Evolutionary conservation across 1,139 yeast species (phyloP).

Genomic region (Sugiyamaella pinicola): DNA sequence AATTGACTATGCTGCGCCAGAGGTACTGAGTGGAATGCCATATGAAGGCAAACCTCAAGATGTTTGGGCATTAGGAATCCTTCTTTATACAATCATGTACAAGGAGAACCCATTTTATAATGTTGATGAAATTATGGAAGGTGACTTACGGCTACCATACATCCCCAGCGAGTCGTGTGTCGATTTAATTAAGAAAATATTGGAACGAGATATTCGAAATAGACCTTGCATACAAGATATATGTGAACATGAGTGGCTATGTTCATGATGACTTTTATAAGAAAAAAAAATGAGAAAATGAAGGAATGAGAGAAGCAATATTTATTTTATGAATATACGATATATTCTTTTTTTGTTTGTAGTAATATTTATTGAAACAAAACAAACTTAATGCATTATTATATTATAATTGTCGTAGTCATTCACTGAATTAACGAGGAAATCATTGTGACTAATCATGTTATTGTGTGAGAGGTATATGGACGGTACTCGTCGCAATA

Average conservation of each 20-base stretch:
- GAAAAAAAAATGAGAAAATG: not conserved
- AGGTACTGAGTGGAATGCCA: constrained; percentile 82
- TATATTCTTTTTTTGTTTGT: not conserved
- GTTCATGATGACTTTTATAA: not conserved
- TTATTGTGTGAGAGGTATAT: too few relatives aligned
- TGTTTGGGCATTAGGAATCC: constrained; percentile 93
- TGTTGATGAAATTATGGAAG: constrained; percentile 93
- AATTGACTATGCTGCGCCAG: constrained; percentile 96
- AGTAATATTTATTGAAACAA: not conserved
- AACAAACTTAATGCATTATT: not conserved
- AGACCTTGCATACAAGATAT: constrained; percentile 78
- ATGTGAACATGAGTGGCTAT: constrained; percentile 67
- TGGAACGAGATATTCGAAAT: constrained; percentile 61
- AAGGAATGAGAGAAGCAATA: not conserved
- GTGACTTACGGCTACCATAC: constrained; percentile 70
- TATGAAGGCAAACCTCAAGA: constrained; percentile 95
- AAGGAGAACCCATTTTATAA: constrained; percentile 95
- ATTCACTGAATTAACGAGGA: too few relatives aligned
- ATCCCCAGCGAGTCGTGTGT: constrained; percentile 58
- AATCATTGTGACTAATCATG: too few relatives aligned
- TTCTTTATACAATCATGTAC: constrained; percentile 84
- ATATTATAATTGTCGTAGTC: too few relatives aligned
- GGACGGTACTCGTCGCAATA: too few relatives aligned
- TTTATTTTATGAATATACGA: constrained; percentile 8
- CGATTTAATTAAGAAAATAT: constrained; percentile 61